phyloP scores from a whole-genome alignment of 2,329 filamentous ascomycete species.

The Dryadomyces quercus-mongolicae region DNA sequence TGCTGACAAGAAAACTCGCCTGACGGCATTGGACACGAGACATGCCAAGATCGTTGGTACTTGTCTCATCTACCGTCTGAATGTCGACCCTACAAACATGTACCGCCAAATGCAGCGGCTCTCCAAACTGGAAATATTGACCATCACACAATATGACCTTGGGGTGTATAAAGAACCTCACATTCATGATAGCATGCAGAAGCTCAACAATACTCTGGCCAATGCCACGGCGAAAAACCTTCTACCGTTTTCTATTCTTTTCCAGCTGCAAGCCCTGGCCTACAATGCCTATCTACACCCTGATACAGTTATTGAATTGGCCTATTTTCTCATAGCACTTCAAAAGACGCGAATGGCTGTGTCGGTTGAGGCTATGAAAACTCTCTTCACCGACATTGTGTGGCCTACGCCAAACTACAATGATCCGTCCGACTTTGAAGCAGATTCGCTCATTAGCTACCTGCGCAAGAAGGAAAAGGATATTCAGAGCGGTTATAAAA shows the following conservation, averaged over 20 bases:
- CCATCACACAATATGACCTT: conserved; percentile 14
- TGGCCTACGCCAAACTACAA: conserved; percentile 37
- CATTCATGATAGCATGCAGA: not conserved
- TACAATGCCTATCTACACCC: conserved; percentile 52
- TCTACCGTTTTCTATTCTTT: conserved; percentile 42
- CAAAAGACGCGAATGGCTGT: conserved; percentile 23
- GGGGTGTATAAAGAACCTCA: not conserved
- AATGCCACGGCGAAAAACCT: conserved; percentile 15
- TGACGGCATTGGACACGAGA: conserved; percentile 15
- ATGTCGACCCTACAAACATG: conserved; percentile 16
- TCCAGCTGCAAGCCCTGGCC: conserved; percentile 51
- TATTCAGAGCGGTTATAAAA: conserved; percentile 4
- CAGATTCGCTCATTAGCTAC: conserved; percentile 25
- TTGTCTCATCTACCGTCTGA: conserved; percentile 33
- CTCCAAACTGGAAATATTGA: conserved; percentile 15
- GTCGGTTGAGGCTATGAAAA: conserved; percentile 40
- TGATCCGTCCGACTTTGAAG: conserved; percentile 28
- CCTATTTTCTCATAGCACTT: conserved; percentile 27
- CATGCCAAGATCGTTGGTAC: conserved; percentile 25
- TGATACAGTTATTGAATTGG: conserved; percentile 30
- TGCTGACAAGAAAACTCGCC: conserved; percentile 11
- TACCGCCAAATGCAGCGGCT: conserved; percentile 17
- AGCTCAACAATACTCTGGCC: conserved; percentile 17
- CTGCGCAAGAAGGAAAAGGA: conserved; percentile 29
- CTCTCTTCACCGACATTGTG: conserved; percentile 37